Conservation (phyloP, 331 rosid species). For the Telfairia occidentalis region DNA sequence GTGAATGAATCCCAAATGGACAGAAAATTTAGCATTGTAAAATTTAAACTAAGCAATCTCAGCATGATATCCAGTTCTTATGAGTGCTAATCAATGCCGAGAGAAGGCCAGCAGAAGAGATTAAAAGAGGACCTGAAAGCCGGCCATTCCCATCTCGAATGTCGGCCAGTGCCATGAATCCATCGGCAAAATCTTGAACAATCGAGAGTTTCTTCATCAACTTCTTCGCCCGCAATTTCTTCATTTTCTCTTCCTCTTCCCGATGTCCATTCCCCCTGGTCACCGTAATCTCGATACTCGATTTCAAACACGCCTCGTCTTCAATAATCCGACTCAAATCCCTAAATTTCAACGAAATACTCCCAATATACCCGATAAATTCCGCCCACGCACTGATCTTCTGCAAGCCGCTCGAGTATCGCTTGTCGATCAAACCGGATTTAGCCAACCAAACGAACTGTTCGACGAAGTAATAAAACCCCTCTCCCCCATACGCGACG, state of each 20-base stretch:
- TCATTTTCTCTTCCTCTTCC: slow-evolving; percentile 32
- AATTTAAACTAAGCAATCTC: slow-evolving; percentile 15
- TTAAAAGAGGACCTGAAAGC: slow-evolving; percentile 34
- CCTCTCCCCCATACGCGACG: slow-evolving; percentile 69
- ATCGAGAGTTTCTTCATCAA: slow-evolving; percentile 52
- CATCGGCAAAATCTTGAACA: slow-evolving; percentile 76
- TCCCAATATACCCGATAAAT: slow-evolving; percentile 52
- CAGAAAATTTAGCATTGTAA: slow-evolving; percentile 3
- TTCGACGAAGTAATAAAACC: slow-evolving; percentile 57
- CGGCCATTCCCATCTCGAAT: slow-evolving; percentile 45
- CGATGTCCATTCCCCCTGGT: slow-evolving; percentile 26
- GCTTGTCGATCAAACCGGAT: slow-evolving; percentile 58
- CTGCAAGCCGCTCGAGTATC: slow-evolving; percentile 25
- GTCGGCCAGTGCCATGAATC: slow-evolving; percentile 60
- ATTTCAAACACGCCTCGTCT: slow-evolving; percentile 42
- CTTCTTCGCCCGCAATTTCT: slow-evolving; percentile 41
- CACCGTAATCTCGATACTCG: slow-evolving; percentile 37
- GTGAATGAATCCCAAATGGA: not conserved
- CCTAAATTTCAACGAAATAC: slow-evolving; percentile 46
- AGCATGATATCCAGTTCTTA: slow-evolving; percentile 79
- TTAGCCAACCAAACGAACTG: slow-evolving; percentile 70
- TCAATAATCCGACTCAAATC: slow-evolving; percentile 30
- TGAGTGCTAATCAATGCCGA: slow-evolving; percentile 74
- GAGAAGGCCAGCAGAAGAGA: slow-evolving; percentile 53
- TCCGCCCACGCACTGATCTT: slow-evolving; percentile 77